These are phyloP conservation scores for Pterulicium gracile DNA, from an alignment of 1,284 basidiomycete species.

Conservation along the genomic window DNA sequence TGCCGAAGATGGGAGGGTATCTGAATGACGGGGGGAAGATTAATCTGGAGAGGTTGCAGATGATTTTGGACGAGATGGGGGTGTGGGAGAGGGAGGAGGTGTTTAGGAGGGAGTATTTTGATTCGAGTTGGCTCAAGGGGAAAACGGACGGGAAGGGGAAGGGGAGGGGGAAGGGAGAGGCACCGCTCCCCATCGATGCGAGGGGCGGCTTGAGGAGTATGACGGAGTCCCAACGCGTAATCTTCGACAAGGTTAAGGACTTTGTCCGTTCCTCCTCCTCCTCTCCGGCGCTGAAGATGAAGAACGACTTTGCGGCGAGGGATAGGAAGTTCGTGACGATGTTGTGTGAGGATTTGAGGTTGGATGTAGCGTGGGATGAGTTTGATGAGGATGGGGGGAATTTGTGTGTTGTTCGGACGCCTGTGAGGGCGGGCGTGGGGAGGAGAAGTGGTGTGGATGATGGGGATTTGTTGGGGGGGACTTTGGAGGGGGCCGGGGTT, in stretches of 20 bases:
- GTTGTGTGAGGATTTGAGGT: constrained; percentile 66
- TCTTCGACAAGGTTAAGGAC: constrained; percentile 66
- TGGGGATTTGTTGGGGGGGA: background rate
- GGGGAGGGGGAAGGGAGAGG: constrained; percentile 41
- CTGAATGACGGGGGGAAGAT: constrained; percentile 88
- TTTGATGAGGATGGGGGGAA: constrained; percentile 78
- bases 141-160: constrained; percentile 71
- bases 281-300: constrained; percentile 43
- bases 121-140: constrained; percentile 84
- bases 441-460: constrained; percentile 13
- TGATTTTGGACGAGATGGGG: constrained; percentile 83
- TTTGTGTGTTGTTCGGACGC: constrained; percentile 53
- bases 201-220: constrained; percentile 33
- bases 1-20: constrained; percentile 84
- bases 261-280: constrained; percentile 52
- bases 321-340: constrained; percentile 72
- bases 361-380: constrained; percentile 81
- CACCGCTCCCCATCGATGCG: background rate
- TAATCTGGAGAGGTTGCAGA: constrained; percentile 71
- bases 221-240: constrained; percentile 59
- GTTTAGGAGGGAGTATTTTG: constrained; percentile 86
- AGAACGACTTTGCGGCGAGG: constrained; percentile 66
- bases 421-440: constrained; percentile 34
- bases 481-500: constrained; percentile 12
- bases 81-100: constrained; percentile 74